phyloP scores from a whole-genome alignment of 495 filamentous ascomycete species.

The Jackrogersella minutella region DNA sequence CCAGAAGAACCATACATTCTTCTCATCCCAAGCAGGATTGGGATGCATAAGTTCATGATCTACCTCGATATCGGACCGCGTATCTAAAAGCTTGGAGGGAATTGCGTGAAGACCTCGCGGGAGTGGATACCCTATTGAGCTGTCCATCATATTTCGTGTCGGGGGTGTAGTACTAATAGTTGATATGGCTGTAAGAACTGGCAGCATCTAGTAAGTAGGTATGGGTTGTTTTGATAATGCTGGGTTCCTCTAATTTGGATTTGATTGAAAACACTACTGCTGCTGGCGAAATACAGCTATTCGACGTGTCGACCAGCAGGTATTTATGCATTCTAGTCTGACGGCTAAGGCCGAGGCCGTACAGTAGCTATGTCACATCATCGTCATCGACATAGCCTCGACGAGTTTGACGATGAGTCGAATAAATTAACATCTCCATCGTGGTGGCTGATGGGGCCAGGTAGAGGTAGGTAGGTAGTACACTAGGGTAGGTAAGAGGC shows the following conservation, averaged over 20 bases:
- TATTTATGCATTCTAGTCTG: neutral
- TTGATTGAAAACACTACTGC: neutral
- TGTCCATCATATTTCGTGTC: neutral
- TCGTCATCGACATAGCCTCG: neutral
- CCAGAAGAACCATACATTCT: conserved; percentile 69
- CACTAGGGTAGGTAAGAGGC: too few species aligned
- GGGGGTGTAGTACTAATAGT: neutral
- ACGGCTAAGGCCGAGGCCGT: neutral
- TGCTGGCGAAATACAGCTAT: neutral
- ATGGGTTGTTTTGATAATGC: neutral
- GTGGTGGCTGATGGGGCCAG: too few species aligned
- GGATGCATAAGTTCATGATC: conserved; percentile 56
- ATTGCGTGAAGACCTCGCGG: conserved; percentile 46
- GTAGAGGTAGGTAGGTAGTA: too few species aligned
- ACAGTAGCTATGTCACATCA: neutral
- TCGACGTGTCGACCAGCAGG: neutral
- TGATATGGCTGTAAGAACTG: neutral
- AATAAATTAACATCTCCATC: neutral
- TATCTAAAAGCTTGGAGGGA: conserved; percentile 49
- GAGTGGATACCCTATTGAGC: conserved; percentile 37
- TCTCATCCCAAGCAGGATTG: conserved; percentile 50
- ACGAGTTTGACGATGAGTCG: neutral
- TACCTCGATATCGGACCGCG: conserved; percentile 56
- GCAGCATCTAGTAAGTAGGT: conserved; percentile 1
- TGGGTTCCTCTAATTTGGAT: neutral